Evolutionary conservation across 257 asterid species (phyloP), one percentile per base, ranked within the genome.

Genomic region (Ilex asprella): DNA sequence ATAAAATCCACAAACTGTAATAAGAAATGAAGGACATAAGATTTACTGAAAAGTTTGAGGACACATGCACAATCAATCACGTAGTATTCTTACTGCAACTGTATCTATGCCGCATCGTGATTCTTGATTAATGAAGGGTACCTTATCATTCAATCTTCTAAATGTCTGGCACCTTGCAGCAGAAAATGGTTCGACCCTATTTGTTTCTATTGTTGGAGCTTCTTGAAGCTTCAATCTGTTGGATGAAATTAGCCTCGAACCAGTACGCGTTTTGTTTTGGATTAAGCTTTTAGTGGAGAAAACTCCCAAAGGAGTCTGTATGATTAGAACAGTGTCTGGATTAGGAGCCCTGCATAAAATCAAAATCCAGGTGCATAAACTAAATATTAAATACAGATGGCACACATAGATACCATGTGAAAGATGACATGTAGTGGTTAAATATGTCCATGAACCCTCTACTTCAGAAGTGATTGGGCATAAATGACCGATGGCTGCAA

Each of bases 321-420:
- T 74, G 63, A 89, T 93, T 73, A 93, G 76, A 78, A 85, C 99
- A 11, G 84, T 89, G 79, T 93, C 96, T 46, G 96, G 95, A 78
- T 87, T 82, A 35, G 99, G 97, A 66, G 94, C 70, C 82, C 99
- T 93, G 76, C 30, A 63, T 66, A 68, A 68, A 15, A 29, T 41
- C 35, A 10, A 29, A 31, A 47, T 63, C 59, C 57, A 44, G 30
- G 55, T 56, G 16, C 55, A n/a, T 14, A 32, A 39, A 46, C 41
- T 6, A 51, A 43, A 7, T 51, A 30, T 31, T 21, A 21, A 21
- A 21, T 21, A 21, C 27, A 21, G 27, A 21, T 21, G 27, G 27
- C 27, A 21, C 27, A 62, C 35, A 50, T 15, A 52, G 10, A 16
- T 52, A 9, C 46, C 47, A 2, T 16, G 41, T 35, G 41, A 35